Evolutionary conservation across 805 yeast genomes (phyloP).

Genomic region (Spathaspora gorwiae): DNA sequence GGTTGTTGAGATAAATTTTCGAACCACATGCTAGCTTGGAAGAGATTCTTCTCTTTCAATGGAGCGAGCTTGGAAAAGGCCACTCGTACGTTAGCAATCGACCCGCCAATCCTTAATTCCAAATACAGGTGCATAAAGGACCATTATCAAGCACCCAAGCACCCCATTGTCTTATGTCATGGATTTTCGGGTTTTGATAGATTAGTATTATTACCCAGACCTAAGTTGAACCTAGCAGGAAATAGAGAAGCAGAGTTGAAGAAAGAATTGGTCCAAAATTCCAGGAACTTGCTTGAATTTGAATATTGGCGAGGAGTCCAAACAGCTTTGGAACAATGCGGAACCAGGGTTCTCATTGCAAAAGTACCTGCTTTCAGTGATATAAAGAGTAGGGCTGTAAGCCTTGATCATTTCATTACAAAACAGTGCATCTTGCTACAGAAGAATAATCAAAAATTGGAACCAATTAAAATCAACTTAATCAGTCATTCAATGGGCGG

Average conservation of each 20-base stretch:
- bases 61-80: too few species aligned
- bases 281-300: constrained; percentile 34
- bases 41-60: too few species aligned
- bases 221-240: constrained; percentile 2
- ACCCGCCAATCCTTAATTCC: too few species aligned
- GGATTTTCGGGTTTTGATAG: constrained; percentile 82
- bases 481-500: constrained; percentile 97
- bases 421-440: constrained; percentile 19
- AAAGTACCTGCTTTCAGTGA: constrained; percentile 80
- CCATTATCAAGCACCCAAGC: constrained; percentile 53
- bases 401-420: constrained; percentile 49
- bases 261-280: background rate
- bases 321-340: constrained; percentile 53
- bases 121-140: constrained; percentile 5
- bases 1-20: too few species aligned
- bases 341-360: constrained; percentile 66
- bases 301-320: constrained; percentile 84
- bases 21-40: too few species aligned
- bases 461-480: constrained; percentile 55
- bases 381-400: constrained; percentile 62
- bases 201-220: constrained; percentile 18
- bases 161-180: constrained; percentile 80
- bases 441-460: constrained; percentile 9
- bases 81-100: too few species aligned
- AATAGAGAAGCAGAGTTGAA: background rate